phyloP scores from a whole-genome alignment of 1,284 basidiomycete species.

The Microbotryum intermedium region DNA sequence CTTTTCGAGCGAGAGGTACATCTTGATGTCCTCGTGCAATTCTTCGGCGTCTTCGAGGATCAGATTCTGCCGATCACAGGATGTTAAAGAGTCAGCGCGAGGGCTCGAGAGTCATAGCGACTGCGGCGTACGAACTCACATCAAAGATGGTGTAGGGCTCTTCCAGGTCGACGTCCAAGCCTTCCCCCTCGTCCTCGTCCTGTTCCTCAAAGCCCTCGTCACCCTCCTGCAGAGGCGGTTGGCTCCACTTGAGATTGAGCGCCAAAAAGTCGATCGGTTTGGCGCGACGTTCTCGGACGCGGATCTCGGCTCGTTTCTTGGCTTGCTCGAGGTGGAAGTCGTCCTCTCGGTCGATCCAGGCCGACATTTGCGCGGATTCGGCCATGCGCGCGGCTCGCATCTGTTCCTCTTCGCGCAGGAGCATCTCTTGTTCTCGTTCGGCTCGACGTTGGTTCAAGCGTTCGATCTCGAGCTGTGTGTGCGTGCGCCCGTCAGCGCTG shows the following conservation, averaged over 20 bases:
- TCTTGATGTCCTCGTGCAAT: slow-evolving; percentile 86
- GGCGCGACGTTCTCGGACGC: slow-evolving; percentile 88
- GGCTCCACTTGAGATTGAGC: slow-evolving; percentile 72
- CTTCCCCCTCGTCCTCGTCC: slow-evolving; percentile 33
- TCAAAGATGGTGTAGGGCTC: slow-evolving; percentile 97
- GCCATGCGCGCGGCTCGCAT: slow-evolving; percentile 74
- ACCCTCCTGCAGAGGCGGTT: slow-evolving; percentile 29
- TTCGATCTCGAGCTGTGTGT: slow-evolving; percentile 69
- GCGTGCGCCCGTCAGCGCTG: not conserved
- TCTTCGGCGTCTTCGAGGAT: slow-evolving; percentile 82
- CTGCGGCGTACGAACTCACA: too few relatives aligned
- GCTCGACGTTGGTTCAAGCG: slow-evolving; percentile 80
- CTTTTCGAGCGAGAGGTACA: slow-evolving; percentile 80
- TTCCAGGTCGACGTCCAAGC: slow-evolving; percentile 90
- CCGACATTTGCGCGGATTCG: slow-evolving; percentile 92
- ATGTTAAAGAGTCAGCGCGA: not conserved
- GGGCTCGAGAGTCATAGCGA: too few relatives aligned
- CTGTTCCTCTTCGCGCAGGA: slow-evolving; percentile 84
- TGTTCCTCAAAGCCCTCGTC: slow-evolving; percentile 31
- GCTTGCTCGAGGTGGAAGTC: slow-evolving; percentile 96
- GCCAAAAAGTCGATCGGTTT: slow-evolving; percentile 92
- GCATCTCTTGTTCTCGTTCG: slow-evolving; percentile 81
- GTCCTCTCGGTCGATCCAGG: slow-evolving; percentile 95
- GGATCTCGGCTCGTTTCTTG: slow-evolving; percentile 77
- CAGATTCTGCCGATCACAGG: slow-evolving; percentile 54